Evolutionary conservation across 768 basidiomycete genomes (phyloP), one percentile per base, ranked within the genome.

Genomic region (Amanita rimosa): DNA sequence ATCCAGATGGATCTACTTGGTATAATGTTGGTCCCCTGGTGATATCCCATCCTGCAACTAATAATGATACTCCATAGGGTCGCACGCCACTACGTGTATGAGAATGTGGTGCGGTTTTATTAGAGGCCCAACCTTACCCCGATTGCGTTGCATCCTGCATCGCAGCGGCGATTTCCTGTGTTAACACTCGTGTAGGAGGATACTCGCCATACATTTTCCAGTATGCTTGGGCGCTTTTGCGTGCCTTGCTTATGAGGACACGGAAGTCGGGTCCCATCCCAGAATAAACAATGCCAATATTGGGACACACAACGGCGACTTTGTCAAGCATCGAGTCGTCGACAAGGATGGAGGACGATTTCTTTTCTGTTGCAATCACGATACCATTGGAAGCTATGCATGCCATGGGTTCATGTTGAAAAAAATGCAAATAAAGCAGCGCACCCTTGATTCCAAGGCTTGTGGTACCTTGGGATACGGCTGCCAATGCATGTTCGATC

Each of bases 201-300:
- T 99, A 98, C 66, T 98, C 96, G 40, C 91, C 92, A 60, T 98
- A 93, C 45, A 97, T 83, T 72, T 97, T 99, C 95, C 95, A 99
- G 66, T 99, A 99, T 17, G 93, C 83, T 64, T 99, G 96, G 8
- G 96, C 96, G 59, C 89, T 93, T 73, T 99, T 98, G 46, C 96
- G 79, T 9, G 96, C 96, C 62, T 88, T 91, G 43, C 89, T 75
- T 40, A 99, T 84, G 52, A 99, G 76, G 19, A 99, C 79, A 37
- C 96, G 81, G 67, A 96, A 99, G 67, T 99, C 96, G 42, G 96
- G 96, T 1, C 96, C 94, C 96, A 99, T 99, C 31, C 96, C 96
- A 29, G 93, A 95, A 71, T 99, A 99, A 41, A 99, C 96, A 56
- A 99, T 90, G 45, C 96, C 96, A 59, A 99, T 98, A 67, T 98